A percentile compares a stretch with the other conserved stretches of the same genome.
phyloP scores from a whole-genome alignment of 2,329 filamentous ascomycete species.

The Huntiella decipiens region DNA sequence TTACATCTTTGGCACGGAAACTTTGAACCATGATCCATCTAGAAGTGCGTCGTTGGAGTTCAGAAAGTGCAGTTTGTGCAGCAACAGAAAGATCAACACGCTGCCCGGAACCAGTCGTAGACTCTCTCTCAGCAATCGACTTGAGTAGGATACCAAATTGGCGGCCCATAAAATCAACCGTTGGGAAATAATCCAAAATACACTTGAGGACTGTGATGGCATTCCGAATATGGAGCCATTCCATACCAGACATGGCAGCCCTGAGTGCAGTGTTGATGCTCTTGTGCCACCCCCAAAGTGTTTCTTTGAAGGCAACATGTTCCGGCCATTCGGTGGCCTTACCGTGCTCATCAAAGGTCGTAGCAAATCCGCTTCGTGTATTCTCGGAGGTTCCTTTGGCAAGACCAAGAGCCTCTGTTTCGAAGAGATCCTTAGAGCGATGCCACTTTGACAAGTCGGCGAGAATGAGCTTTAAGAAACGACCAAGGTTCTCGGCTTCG shows the following conservation, averaged over 20 bases:
- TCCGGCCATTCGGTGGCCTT: constrained; percentile 55
- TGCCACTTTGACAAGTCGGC: constrained; percentile 75
- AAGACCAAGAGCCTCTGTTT: constrained; percentile 52
- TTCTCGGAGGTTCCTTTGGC: constrained; percentile 24
- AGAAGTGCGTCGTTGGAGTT: constrained; percentile 45
- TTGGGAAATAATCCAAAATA: constrained; percentile 66
- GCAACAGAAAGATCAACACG: constrained; percentile 59
- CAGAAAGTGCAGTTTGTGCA: constrained; percentile 51
- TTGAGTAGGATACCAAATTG: constrained; percentile 45
- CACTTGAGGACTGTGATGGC: constrained; percentile 76
- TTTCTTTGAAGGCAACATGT: constrained; percentile 68
- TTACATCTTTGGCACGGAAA: constrained; percentile 46
- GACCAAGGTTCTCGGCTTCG: constrained; percentile 83
- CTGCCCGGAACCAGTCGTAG: constrained; percentile 30
- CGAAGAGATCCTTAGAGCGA: constrained; percentile 50
- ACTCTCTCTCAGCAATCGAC: constrained; percentile 44
- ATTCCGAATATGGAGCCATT: constrained; percentile 97
- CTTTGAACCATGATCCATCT: constrained; percentile 59
- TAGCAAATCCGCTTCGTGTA: constrained; percentile 59
- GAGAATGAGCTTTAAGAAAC: constrained; percentile 68
- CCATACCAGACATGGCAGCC: constrained; percentile 58
- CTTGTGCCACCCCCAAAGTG: constrained; percentile 82
- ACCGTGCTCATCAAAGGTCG: constrained; percentile 38
- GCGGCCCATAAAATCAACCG: constrained; percentile 70
- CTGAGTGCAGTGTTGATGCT: constrained; percentile 64